Base-by-base conservation (phyloP, 192 early-diverging fungal genomes). In the Entomortierella lignicola region DNA sequence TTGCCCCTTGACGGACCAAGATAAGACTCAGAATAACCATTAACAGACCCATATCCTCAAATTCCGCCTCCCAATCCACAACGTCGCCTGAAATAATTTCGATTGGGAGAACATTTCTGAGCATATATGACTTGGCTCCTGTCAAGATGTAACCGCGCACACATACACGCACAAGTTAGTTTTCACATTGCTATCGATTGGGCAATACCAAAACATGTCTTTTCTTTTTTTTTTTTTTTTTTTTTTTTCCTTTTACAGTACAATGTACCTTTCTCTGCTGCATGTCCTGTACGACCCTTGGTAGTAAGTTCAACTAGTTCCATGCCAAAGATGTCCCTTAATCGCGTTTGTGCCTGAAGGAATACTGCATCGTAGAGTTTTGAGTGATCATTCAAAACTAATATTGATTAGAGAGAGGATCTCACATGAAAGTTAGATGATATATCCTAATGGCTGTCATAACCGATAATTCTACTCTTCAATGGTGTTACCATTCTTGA, bases 291-390 rank as follows among this genome's bases (percentile, higher is more conserved):
- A 15, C 75, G 66, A 18, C 85, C 81, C 58, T 59, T 80, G 11
- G 68, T 51, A 1, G 85, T 84, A 23, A 92, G 66, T 55, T 89
- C 88, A 8, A 66, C 83, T 71, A 93, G 25, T 32, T 88, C 87
- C 84, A 93, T 86, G 10, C 92, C 92, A 85, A 92, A 91, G 15
- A 87, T 69, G 21, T 77, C 66, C 27, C 80, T 72, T 12, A 93
- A 59, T 25, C 72, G 62, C 21, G 80, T 57, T 44, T 87, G 86
- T 12, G 91, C 89, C 23, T 70, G 66, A 11, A 73, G 57, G 43
- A 91, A 84, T 2, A 90, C 80, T 1, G n/a, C n/a, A n/a, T 79
- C 64, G 48, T 81, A 90, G 20, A 77, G 39, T 27, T 74, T 77
- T 10, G 81, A 52, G 27, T 85, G 81, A 27, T 85, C 81, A 29